A percentile compares a stretch with the other conserved stretches of the same genome.
phyloP scores from a whole-genome alignment of 148 eudicot genomes.

The Nepenthes gracilis region DNA sequence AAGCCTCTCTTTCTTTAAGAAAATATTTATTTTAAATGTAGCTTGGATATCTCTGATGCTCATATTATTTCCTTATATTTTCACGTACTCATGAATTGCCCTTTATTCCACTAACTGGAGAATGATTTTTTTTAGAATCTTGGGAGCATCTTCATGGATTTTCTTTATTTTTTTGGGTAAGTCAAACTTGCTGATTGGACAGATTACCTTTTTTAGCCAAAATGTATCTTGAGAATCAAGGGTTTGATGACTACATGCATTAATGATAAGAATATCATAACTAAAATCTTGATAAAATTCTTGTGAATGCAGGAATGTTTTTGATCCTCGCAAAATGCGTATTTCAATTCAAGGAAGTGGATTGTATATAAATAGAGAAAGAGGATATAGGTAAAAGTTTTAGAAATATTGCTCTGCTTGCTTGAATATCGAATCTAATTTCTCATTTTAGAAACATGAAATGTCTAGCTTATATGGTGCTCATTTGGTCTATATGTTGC shows the following conservation, averaged over 20 bases:
- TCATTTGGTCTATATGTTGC: slow-evolving; percentile 14
- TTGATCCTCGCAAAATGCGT: slow-evolving; percentile 99
- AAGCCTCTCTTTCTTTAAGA: background rate
- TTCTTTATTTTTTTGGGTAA: slow-evolving; percentile 95
- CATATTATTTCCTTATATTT: background rate
- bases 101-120: slow-evolving; percentile 5
- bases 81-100: background rate
- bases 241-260: background rate
- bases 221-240: background rate
- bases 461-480: slow-evolving; percentile 2
- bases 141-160: slow-evolving; percentile 94
- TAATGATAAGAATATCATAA: slow-evolving; percentile 1
- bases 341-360: slow-evolving; percentile 94
- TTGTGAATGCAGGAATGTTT: slow-evolving; percentile 62
- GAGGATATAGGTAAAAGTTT: slow-evolving; percentile 63
- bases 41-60: background rate
- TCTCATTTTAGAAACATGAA: slow-evolving; percentile 1
- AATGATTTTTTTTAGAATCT: slow-evolving; percentile 42
- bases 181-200: slow-evolving; percentile 11
- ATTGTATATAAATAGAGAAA: slow-evolving; percentile 77
- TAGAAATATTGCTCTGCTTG: background rate
- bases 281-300: background rate
- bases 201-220: background rate
- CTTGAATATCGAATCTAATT: slow-evolving; percentile 2
- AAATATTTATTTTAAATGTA: background rate